These are phyloP conservation scores for Sextonia rubra DNA, from an alignment of 164 flowering plant genomes.

Conservation along the genomic window DNA sequence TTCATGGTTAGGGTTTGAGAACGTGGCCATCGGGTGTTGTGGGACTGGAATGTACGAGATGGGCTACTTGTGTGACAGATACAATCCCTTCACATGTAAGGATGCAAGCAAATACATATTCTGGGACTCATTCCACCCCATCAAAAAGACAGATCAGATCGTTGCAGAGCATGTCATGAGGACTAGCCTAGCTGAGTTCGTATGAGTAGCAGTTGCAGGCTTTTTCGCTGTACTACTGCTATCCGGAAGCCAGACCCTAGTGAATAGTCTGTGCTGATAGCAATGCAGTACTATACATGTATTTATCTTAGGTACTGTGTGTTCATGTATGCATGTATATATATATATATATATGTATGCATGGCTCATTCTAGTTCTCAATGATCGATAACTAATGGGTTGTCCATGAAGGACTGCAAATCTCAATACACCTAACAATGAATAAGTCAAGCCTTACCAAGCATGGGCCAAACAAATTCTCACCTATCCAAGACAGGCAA, in stretches of 20 bases:
- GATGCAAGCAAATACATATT: constrained; percentile 36
- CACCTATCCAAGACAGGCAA: no score
- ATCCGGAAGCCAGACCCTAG: background rate
- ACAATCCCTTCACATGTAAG: constrained; percentile 28
- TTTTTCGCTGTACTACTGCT: background rate
- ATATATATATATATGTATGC: background rate
- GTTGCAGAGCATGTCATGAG: constrained; percentile 36
- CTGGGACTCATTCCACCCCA: constrained; percentile 49
- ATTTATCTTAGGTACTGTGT: background rate
- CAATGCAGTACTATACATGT: background rate
- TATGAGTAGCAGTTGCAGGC: constrained; percentile 13
- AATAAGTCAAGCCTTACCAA: no score
- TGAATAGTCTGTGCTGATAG: background rate
- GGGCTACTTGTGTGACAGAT: constrained; percentile 26
- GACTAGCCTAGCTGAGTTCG: constrained; percentile 26
- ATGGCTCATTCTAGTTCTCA: no score
- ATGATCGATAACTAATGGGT: no score
- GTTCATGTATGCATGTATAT: background rate
- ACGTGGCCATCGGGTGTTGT: constrained; percentile 28
- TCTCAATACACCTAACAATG: no score
- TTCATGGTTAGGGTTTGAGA: constrained; percentile 27
- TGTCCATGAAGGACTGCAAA: no score
- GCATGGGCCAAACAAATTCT: no score
- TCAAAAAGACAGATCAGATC: constrained; percentile 32
- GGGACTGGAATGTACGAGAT: constrained; percentile 41